These are phyloP conservation scores for Gomphus bonarii DNA, from an alignment of 1,284 basidiomycete species.

Conservation along the genomic window DNA sequence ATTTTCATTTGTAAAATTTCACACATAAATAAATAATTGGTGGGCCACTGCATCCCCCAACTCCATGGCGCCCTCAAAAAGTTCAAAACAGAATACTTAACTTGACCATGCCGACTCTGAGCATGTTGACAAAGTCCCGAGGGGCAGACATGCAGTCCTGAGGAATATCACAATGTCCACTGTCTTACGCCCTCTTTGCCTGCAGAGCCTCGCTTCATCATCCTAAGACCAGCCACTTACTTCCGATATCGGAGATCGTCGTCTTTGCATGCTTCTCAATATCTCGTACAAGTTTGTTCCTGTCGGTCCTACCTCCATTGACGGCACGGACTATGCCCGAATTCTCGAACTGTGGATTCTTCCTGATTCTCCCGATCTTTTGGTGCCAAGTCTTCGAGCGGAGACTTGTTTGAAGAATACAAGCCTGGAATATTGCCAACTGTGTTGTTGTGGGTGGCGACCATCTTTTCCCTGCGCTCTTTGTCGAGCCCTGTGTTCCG, in stretches of 20 bases:
- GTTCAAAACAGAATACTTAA: too few relatives aligned
- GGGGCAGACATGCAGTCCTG: too few relatives aligned
- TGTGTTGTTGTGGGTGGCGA: slow-evolving; percentile 59
- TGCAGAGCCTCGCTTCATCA: too few relatives aligned
- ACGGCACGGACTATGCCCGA: slow-evolving; percentile 34
- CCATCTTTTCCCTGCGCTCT: slow-evolving; percentile 55
- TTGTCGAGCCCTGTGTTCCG: slow-evolving; percentile 40
- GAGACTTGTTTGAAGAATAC: slow-evolving; percentile 58
- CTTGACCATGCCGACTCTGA: too few relatives aligned
- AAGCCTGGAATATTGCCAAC: slow-evolving; percentile 39
- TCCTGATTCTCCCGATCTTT: slow-evolving; percentile 54
- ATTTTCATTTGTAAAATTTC: too few relatives aligned
- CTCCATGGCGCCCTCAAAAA: too few relatives aligned
- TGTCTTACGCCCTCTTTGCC: too few relatives aligned
- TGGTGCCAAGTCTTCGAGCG: slow-evolving; percentile 55
- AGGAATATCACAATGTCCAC: too few relatives aligned
- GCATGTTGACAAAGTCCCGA: too few relatives aligned
- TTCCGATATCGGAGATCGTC: slow-evolving; percentile 16
- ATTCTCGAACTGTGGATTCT: slow-evolving; percentile 57
- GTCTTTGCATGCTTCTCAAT: slow-evolving; percentile 41
- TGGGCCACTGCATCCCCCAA: too few relatives aligned
- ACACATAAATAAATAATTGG: too few relatives aligned
- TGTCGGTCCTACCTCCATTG: slow-evolving; percentile 18
- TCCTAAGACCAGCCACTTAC: slow-evolving; percentile 31
- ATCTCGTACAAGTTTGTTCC: slow-evolving; percentile 51